Percentiles rank a stretch among this genome's conserved stretches.
phyloP scores from a whole-genome alignment of 495 filamentous ascomycete genomes.

The Glonium stellatum region DNA sequence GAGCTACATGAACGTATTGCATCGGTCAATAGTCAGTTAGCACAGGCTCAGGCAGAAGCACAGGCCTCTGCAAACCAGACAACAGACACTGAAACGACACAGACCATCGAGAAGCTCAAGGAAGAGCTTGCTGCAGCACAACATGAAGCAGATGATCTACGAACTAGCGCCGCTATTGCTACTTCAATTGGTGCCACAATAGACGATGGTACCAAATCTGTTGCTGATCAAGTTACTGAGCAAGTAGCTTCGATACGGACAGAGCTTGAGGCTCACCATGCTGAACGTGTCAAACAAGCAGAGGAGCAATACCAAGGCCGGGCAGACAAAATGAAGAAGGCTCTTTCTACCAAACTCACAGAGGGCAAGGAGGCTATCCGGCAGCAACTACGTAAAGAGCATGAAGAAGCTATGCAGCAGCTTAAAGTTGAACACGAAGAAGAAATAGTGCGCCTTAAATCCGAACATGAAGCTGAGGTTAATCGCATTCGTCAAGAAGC shows the following conservation, averaged over 20 bases:
- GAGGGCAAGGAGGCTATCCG: constrained; percentile 50
- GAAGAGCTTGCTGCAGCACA: constrained; percentile 41
- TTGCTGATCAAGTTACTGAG: constrained; percentile 37
- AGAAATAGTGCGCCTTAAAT: constrained; percentile 41
- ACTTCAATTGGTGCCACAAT: constrained; percentile 11
- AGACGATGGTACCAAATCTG: constrained; percentile 28
- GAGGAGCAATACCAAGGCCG: constrained; percentile 60
- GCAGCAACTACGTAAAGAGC: constrained; percentile 39
- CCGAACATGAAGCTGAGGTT: constrained; percentile 10
- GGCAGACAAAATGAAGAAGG: constrained; percentile 64
- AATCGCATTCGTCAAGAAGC: constrained; percentile 8
- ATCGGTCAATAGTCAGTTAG: not conserved
- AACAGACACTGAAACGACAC: constrained; percentile 16
- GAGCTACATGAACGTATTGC: constrained; percentile 12
- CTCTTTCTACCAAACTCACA: constrained; percentile 60
- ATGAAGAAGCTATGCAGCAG: constrained; percentile 55
- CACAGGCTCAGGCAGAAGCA: not conserved
- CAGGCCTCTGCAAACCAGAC: constrained; percentile 1
- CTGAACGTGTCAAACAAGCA: constrained; percentile 49
- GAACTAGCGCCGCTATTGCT: constrained; percentile 29
- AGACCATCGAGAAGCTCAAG: constrained; percentile 36
- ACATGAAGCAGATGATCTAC: constrained; percentile 40
- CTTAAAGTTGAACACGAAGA: constrained; percentile 60
- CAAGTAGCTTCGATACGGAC: constrained; percentile 33
- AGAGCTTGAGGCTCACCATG: constrained; percentile 37